Conservation (phyloP, 1,139 yeast genomes). For the Debaryomycetaceae sp. region DNA sequence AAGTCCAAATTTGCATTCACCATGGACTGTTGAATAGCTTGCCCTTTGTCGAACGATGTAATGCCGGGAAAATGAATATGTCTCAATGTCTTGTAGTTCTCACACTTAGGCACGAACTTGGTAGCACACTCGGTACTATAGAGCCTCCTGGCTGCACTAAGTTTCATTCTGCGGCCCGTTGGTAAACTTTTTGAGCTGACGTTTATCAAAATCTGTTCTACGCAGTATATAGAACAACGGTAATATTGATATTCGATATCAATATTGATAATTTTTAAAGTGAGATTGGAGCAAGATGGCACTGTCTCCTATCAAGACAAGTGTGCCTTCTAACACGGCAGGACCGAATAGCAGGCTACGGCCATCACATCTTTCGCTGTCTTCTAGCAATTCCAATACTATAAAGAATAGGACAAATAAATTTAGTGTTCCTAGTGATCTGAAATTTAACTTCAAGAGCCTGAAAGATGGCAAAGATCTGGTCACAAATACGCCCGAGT, state of each 20-base stretch:
- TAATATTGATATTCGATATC: not conserved
- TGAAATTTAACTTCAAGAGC: constrained; percentile 1
- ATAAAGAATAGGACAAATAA: not conserved
- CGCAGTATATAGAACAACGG: not conserved
- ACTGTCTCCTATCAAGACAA: not conserved
- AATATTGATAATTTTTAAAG: no score
- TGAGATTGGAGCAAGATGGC: not conserved
- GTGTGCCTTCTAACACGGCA: not conserved
- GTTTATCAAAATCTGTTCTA: not conserved
- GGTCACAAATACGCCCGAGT: constrained; percentile 15
- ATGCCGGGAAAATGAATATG: constrained; percentile 63
- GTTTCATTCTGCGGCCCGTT: no score
- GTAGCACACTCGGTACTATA: constrained; percentile 12
- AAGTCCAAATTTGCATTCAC: constrained; percentile 61
- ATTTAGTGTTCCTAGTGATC: constrained; percentile 2
- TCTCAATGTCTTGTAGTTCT: constrained; percentile 40
- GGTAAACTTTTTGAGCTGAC: not conserved
- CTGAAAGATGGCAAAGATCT: constrained; percentile 2
- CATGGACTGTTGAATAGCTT: constrained; percentile 56
- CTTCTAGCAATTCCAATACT: not conserved
- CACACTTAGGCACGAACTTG: constrained; percentile 29
- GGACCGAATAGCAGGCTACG: not conserved
- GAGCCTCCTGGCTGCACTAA: constrained; percentile 2
- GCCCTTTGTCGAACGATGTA: constrained; percentile 57
- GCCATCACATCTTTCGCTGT: not conserved